phyloP scores from a whole-genome alignment of 2,329 filamentous ascomycete species.

The Trichoderma aggressivum region DNA sequence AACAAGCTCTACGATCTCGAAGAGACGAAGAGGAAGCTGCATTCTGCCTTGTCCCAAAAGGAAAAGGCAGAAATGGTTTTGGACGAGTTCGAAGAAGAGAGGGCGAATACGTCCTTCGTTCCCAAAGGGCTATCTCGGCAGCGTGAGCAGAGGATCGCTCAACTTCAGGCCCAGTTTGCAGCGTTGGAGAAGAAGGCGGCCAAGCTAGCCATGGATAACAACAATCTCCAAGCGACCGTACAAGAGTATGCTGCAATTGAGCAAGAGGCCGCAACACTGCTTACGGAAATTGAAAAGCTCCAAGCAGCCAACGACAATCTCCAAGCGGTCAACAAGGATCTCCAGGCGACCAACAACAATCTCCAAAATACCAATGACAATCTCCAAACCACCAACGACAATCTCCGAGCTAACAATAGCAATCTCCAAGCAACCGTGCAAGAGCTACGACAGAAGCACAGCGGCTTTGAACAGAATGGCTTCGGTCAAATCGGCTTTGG shows the following conservation, averaged over 20 bases:
- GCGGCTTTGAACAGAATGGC: not conserved
- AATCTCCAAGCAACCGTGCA: not conserved
- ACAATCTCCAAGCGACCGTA: not conserved
- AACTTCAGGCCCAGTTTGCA: conserved; percentile 65
- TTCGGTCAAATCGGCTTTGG: not conserved
- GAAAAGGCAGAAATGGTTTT: conserved; percentile 57
- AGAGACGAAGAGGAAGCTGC: conserved; percentile 52
- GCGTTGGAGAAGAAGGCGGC: not conserved
- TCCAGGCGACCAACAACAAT: not conserved
- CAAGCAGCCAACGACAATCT: conserved; percentile 43
- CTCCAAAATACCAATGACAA: not conserved
- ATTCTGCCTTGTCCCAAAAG: conserved; percentile 53
- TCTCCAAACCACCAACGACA: not conserved
- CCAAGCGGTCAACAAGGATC: conserved; percentile 22
- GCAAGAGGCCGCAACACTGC: conserved; percentile 46
- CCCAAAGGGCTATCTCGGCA: conserved; percentile 73
- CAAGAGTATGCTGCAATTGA: conserved; percentile 51
- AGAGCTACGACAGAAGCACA: conserved; percentile 18
- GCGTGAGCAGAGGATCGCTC: conserved; percentile 66
- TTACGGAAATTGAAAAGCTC: conserved; percentile 46
- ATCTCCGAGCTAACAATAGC: not conserved
- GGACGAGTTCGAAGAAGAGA: conserved; percentile 69
- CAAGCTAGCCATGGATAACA: conserved; percentile 34
- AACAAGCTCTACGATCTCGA: conserved; percentile 43
- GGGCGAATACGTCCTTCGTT: conserved; percentile 74